Conservation (phyloP, 768 basidiomycete species). For the Mycena leptocephala region DNA sequence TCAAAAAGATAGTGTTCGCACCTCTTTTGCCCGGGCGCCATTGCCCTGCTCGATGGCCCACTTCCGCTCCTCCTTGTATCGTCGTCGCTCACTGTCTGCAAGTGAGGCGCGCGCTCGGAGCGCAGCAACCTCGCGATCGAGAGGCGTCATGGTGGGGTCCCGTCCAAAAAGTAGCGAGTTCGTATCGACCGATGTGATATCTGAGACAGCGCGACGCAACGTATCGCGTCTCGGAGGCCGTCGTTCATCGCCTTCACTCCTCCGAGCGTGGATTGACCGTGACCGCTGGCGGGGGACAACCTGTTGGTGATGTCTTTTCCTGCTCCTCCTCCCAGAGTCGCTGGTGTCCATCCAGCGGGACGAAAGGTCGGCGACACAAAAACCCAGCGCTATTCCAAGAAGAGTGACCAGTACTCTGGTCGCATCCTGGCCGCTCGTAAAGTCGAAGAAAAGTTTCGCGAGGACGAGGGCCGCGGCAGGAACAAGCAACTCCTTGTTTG, state of each 20-base stretch:
- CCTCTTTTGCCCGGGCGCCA: constrained; percentile 69
- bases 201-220: constrained; percentile 57
- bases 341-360: constrained; percentile 75
- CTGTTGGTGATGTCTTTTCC: constrained; percentile 43
- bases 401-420: constrained; percentile 72
- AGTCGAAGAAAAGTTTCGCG: constrained; percentile 78
- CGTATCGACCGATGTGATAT: constrained; percentile 81
- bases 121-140: constrained; percentile 83
- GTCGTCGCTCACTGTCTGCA: constrained; percentile 87
- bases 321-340: constrained; percentile 49
- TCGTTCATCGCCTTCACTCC: constrained; percentile 37
- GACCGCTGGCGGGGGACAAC: constrained; percentile 32
- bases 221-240: constrained; percentile 30
- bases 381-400: constrained; percentile 78
- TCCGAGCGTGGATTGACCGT: constrained; percentile 26
- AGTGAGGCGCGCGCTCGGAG: constrained; percentile 85
- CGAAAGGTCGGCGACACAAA: constrained; percentile 80
- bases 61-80: constrained; percentile 89
- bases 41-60: constrained; percentile 91
- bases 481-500: constrained; percentile 68
- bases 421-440: constrained; percentile 67
- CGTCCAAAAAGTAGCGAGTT: constrained; percentile 77
- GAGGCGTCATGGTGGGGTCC: constrained; percentile 65
- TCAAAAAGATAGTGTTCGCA: background rate
- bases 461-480: constrained; percentile 72